These are phyloP conservation scores for Phoma herbarum DNA, from an alignment of 2,329 filamentous ascomycete species.

Conservation along the genomic window DNA sequence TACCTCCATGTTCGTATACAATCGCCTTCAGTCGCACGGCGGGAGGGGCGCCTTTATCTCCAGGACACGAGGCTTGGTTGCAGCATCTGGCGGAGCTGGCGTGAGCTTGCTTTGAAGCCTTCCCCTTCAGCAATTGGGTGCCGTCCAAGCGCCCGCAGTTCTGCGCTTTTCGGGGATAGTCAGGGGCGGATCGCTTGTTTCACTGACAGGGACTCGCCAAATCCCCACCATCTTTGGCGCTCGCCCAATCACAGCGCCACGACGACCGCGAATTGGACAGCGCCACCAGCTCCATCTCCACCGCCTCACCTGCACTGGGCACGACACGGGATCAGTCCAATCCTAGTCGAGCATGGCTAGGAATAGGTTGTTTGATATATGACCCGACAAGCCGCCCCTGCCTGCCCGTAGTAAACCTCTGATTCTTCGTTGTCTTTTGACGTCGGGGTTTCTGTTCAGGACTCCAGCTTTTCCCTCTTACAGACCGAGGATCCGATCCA, in stretches of 20 bases:
- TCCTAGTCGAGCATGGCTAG: conserved; percentile 33
- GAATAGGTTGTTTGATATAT: conserved; percentile 43
- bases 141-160: conserved; percentile 20
- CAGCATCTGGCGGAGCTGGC: conserved; percentile 19
- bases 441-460: conserved; percentile 38
- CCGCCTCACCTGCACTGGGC: conserved; percentile 29
- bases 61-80: conserved; percentile 8
- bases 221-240: conserved; percentile 24
- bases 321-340: conserved; percentile 21
- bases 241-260: conserved; percentile 29
- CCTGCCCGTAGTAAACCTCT: conserved; percentile 34
- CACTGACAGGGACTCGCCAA: conserved; percentile 29
- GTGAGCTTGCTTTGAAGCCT: conserved; percentile 19
- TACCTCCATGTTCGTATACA: conserved; percentile 3
- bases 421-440: conserved; percentile 41
- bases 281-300: conserved; percentile 32
- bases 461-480: conserved; percentile 27
- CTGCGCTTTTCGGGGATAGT: conserved; percentile 31
- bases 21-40: conserved; percentile 6
- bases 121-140: conserved; percentile 16
- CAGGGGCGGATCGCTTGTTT: conserved; percentile 41
- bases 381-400: conserved; percentile 41
- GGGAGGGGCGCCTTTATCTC: conserved; percentile 11
- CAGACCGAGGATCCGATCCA: conserved; percentile 43
- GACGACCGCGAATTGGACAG: conserved; percentile 23